Evolutionary conservation across 2,329 filamentous ascomycete genomes (phyloP), one percentile per base, ranked within the genome.

Genomic region (Claviceps sorghi): DNA sequence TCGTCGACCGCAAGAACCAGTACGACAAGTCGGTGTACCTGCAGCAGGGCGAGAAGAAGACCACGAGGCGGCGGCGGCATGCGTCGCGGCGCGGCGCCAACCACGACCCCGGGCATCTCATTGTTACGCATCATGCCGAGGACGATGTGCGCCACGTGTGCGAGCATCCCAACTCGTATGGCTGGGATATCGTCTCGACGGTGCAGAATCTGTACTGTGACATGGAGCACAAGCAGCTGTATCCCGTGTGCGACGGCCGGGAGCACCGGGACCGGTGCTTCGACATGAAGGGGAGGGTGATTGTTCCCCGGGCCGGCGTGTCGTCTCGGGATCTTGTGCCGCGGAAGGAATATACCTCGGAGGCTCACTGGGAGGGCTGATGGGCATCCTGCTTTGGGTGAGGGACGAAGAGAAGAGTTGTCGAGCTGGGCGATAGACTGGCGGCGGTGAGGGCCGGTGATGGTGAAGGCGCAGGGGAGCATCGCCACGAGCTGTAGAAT

Each of bases 341-440:
- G 15, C n/a, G 3, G 2, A 50, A 50, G 38, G 22, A 9, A 2
- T 43, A 50, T n/a, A 50, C 38, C 11, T 50, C 38, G 36, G n/a
- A 50, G 13, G 34, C 48, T 19, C 38, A 50, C 48, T 50, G 48
- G 48, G 22, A 43, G 48, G 11, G 22, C 26, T 26, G 26, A 26
- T n/a, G 26, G 26, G 26, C 26, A 5, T 26, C 26, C 3, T 26
- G 26, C 26, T 26, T 5, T 26, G 26, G 26, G 26, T 3, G 26
- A 5, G 26, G 26, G 26, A n/a, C n/a, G n/a, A n/a, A n/a, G n/a
- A n/a, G n/a, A n/a, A n/a, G n/a, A n/a, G n/a, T n/a, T n/a, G n/a
- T n/a, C 51, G 71, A 72, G 53, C 54, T 75, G 54, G 58, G 63
- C 53, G 58, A 64, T 44, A 65, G 65, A 51, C 58, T 75, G 52